Evolutionary conservation across 495 filamentous ascomycete genomes (phyloP).

Genomic region (Bryoglossum gracile): DNA sequence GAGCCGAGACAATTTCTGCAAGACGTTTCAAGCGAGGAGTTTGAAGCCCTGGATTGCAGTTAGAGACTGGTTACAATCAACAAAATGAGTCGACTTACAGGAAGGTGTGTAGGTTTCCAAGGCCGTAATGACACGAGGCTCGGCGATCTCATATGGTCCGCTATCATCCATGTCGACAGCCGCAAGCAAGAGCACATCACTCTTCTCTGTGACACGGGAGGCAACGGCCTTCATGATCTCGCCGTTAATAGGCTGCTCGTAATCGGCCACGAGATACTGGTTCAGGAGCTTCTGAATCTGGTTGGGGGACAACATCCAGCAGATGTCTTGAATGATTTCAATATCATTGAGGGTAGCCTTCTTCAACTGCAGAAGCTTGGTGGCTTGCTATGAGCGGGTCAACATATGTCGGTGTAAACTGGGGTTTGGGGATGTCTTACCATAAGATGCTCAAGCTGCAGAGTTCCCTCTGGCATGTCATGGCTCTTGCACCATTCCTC

Average conservation of each 20-base stretch:
- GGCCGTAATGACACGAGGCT: conserved; percentile 90
- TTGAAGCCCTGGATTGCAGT: conserved; percentile 66
- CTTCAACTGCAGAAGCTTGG: conserved; percentile 96
- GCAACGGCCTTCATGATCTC: conserved; percentile 99
- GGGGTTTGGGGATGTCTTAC: conserved; percentile 33
- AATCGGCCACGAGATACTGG: conserved; percentile 97
- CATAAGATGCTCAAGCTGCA: conserved; percentile 98
- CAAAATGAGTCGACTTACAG: conserved; percentile 59
- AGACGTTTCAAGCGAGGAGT: conserved; percentile 88
- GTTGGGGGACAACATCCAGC: conserved; percentile 99
- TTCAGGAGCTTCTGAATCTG: conserved; percentile 99
- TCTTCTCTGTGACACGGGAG: conserved; percentile 95
- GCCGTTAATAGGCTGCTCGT: conserved; percentile 98
- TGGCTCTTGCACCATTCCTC: conserved; percentile 99
- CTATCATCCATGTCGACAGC: conserved; percentile 99
- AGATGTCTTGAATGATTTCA: conserved; percentile 99
- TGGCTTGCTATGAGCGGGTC: conserved; percentile 47
- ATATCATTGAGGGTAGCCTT: conserved; percentile 99
- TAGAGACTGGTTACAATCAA: conserved; percentile 17
- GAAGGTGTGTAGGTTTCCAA: conserved; percentile 97
- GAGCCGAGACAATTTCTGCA: conserved; percentile 93
- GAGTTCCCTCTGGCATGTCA: conserved; percentile 96
- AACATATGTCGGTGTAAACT: conserved; percentile 28
- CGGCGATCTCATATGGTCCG: conserved; percentile 98
- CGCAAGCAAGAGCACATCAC: conserved; percentile 83